A percentile compares a stretch with the other conserved stretches of the same genome.
These are phyloP conservation scores for Trametes villosa DNA, from an alignment of 768 basidiomycete genomes.

Conservation along the genomic window DNA sequence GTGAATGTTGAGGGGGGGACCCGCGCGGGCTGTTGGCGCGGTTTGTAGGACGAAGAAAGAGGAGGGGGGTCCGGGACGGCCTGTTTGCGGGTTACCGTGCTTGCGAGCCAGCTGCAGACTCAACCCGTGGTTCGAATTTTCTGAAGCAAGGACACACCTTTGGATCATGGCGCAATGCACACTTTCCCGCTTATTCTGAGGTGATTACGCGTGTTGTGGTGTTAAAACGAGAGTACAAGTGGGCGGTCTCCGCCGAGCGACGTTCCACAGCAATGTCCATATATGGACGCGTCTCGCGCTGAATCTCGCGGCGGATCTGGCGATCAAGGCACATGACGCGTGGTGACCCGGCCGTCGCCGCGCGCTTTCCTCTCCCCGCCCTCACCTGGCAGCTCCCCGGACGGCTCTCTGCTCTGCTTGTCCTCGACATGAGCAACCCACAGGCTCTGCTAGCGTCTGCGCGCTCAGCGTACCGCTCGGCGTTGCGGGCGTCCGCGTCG, in stretches of 20 bases:
- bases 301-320: constrained; percentile 35
- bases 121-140: constrained; percentile 19
- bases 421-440: constrained; percentile 29
- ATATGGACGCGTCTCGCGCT: constrained; percentile 34
- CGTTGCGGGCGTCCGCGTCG: constrained; percentile 65
- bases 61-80: constrained; percentile 8
- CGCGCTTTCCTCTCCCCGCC: neutral
- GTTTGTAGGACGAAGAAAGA: constrained; percentile 9
- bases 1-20: constrained; percentile 2
- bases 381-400: neutral
- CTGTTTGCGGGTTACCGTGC: constrained; percentile 12
- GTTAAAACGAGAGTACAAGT: constrained; percentile 15
- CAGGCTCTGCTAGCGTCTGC: constrained; percentile 59
- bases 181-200: neutral
- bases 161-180: neutral
- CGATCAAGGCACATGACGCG: constrained; percentile 25
- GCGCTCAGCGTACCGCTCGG: constrained; percentile 73
- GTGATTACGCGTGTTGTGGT: neutral
- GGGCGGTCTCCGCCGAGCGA: constrained; percentile 14
- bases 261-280: constrained; percentile 31
- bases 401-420: neutral
- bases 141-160: neutral
- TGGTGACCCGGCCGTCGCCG: neutral
- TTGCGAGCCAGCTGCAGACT: constrained; percentile 12
- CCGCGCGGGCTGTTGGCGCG: neutral